Evolutionary conservation across 805 yeast genomes (phyloP).

Genomic region (Torulaspora delbrueckii): DNA sequence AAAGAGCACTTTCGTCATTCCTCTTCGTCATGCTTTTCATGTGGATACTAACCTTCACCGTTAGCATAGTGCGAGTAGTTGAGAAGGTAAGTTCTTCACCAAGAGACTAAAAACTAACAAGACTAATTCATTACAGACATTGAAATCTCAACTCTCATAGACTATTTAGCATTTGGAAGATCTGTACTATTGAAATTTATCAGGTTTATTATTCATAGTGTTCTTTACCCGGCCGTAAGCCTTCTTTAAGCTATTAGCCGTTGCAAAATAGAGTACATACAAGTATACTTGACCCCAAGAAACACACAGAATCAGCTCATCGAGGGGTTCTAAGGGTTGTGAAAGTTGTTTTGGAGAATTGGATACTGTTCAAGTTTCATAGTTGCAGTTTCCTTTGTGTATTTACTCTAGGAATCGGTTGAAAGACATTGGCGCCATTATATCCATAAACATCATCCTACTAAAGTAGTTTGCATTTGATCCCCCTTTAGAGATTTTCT

Average conservation of each 20-base stretch:
- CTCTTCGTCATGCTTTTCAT: conserved; percentile 66
- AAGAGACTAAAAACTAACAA: conserved; percentile 9
- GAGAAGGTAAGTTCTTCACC: conserved; percentile 46
- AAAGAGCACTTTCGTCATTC: conserved; percentile 72
- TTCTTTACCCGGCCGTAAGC: conserved; percentile 1
- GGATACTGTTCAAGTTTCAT: neutral
- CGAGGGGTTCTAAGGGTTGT: neutral
- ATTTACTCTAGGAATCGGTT: neutral
- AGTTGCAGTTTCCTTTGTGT: neutral
- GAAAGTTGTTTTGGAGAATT: neutral
- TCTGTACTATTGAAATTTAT: neutral
- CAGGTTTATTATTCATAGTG: neutral
- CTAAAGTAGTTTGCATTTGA: neutral
- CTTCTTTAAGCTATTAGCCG: neutral
- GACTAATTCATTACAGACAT: neutral
- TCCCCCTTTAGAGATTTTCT: neutral
- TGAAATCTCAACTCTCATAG: neutral
- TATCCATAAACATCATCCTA: neutral
- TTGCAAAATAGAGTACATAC: conserved; percentile 1
- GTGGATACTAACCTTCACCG: conserved; percentile 83
- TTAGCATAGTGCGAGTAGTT: conserved; percentile 78
- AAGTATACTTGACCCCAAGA: neutral
- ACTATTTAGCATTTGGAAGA: neutral
- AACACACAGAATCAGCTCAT: neutral
- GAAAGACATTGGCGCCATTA: conserved; percentile 1